Evolutionary conservation across 371 early-diverging fungal species (phyloP), one percentile per base, ranked within the genome.

Genomic region (Mucor plumbeus): DNA sequence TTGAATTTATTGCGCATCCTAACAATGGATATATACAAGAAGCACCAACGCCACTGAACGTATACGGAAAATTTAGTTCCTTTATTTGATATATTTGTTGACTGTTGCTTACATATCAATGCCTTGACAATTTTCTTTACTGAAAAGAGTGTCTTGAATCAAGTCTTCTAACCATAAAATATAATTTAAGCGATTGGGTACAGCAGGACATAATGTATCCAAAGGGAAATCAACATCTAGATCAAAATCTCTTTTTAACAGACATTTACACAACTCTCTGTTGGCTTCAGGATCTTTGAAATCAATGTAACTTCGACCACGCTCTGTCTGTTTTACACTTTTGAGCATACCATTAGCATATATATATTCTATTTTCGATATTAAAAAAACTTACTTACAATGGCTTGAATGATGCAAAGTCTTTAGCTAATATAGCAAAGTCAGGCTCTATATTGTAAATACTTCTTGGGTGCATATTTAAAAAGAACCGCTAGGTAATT

Each of bases 1-100:
- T 59, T 26, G 58, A 14, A 50, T 88, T 78, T 1, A 63, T 63
- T 7, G 70, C 69, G 65, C 87, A 88, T 7, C 87, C 90, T 10
- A 92, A 72, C 4, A 92, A 67, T 8, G 92, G 92, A 71, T 91
- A 92, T 11, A 92, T 90, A 66, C 92, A 92, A 0, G 91, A 90
- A 1, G 89, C 88, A 7, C 92, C 92, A 47, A 88, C 87, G 39
- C 92, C 92, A 67, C 89, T 90, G 70, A 15, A 33, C 17, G 54
- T 17, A 19, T 6, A 44, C n/a, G 17, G n/a, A 6, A 44, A 1
- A n/a, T n/a, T n/a, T n/a, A n/a, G n/a, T n/a, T n/a, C n/a, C n/a
- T n/a, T n/a, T n/a, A n/a, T n/a, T n/a, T n/a, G n/a, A n/a, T n/a
- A n/a, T n/a, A n/a, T 15, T 7, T 44, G 44, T 33, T 21, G 2